Evolutionary conservation across 192 early-diverging fungal genomes (phyloP), one percentile per base, ranked within the genome.

Genomic region (Backusella mclennaniae): DNA sequence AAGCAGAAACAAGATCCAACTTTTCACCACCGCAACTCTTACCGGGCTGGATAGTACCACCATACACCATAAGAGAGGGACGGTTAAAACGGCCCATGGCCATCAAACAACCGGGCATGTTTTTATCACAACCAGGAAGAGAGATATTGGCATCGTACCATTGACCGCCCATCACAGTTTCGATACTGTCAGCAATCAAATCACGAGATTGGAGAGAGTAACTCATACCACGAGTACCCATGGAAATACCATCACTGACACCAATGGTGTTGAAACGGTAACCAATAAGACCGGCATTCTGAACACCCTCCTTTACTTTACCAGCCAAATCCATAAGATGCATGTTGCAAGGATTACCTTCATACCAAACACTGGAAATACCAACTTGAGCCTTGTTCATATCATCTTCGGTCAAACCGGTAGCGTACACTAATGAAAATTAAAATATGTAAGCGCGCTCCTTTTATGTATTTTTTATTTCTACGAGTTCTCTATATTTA

Each of bases 281-380:
- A 11, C 97, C 97, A 53, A 97, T 90, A 49, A 99, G 86, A 7
- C 95, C 94, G 7, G 95, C 95, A 6, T 92, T 85, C 80, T 91
- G 78, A 38, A 99, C 97, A 76, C 97, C 97, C 77, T 95, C 89
- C 81, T 99, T 99, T 73, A 99, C 96, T 71, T 92, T 86, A 21
- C 66, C 87, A 8, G 97, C 87, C 17, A 99, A 88, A 78, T 97
- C 94, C 69, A 93, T 83, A 42, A 99, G 87, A 75, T 99, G 98
- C 98, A 99, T 99, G 85, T 99, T 99, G 88, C 98, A 99, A 11
- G 98, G 96, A 85, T 99, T 99, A 74, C 98, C 98, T 82, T 99
- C 98, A 80, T 96, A 98, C 96, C 97, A 96, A 17, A 99, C 96
- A 84, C 92, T 94, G 8, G 95, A 90, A 78, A 99, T 99, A 39